phyloP scores from a whole-genome alignment of 2,329 filamentous ascomycete species.

The Clonostachys sp. region DNA sequence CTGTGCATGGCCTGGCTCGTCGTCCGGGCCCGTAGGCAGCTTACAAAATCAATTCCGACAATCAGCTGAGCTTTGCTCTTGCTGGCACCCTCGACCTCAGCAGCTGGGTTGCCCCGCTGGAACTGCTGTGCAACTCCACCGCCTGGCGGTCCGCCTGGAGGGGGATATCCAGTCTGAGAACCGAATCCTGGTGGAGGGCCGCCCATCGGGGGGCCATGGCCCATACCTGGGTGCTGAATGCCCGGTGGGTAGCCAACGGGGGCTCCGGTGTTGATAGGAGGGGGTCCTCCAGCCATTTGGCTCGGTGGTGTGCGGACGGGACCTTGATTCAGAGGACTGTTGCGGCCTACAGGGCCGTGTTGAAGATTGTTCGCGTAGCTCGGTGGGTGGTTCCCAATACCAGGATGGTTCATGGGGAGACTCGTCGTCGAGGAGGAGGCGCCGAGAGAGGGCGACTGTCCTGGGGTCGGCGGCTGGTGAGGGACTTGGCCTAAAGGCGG shows the following conservation, averaged over 20 bases:
- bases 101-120: slow-evolving; percentile 42
- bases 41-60: slow-evolving; percentile 97
- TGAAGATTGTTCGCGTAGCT: slow-evolving; percentile 57
- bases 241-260: slow-evolving; percentile 55
- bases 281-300: slow-evolving; percentile 60
- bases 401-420: slow-evolving; percentile 59
- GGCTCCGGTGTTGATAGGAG: slow-evolving; percentile 62
- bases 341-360: slow-evolving; percentile 36
- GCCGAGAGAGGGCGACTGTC: slow-evolving; percentile 24
- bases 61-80: slow-evolving; percentile 95
- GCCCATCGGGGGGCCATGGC: slow-evolving; percentile 25
- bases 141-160: slow-evolving; percentile 23
- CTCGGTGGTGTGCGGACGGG: slow-evolving; percentile 50
- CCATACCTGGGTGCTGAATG: slow-evolving; percentile 36
- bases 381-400: slow-evolving; percentile 55
- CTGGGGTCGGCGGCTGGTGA: slow-evolving; percentile 23
- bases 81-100: slow-evolving; percentile 82
- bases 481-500: slow-evolving; percentile 36
- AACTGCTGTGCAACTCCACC: slow-evolving; percentile 33
- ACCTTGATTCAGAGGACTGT: slow-evolving; percentile 41
- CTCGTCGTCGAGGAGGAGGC: slow-evolving; percentile 38
- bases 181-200: slow-evolving; percentile 35
- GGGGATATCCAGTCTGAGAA: slow-evolving; percentile 40
- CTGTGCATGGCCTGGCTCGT: not conserved
- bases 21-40: slow-evolving; percentile 16